Base-by-base conservation (phyloP, 768 basidiomycete genomes). In the Serendipita indica region DNA sequence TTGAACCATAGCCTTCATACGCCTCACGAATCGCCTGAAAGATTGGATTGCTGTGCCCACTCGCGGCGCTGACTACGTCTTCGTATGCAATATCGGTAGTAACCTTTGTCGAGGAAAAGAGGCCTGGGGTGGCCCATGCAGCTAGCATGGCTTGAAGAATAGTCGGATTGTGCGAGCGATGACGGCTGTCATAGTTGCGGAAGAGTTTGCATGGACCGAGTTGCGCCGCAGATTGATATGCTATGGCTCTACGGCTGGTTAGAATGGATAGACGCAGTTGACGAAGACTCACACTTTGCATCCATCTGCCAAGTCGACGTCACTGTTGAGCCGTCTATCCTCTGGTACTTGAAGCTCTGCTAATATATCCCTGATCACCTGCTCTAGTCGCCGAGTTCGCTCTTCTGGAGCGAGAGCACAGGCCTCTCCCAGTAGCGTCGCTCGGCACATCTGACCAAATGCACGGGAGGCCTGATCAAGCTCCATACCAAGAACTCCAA, bases 51-150 rank as follows among this genome's bases (percentile, higher is more conserved):
- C 30, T 54, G 49, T 22, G 32, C n/a, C 49, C 49, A 33, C 32
- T 33, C 22, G 32, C 49, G 49, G 49, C 49, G n/a, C 49, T 54
- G 22, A 54, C 32, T 33, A 27, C 25, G n/a, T 54, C 49, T 28
- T 54, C 16, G 22, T 16, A 18, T 33, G 16, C 16, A 13, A 33
- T 16, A 27, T 20, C 22, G 10, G 49, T 18, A n/a, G 22, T 28
- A 27, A 54, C n/a, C 12, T 20, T 20, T 33, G 32, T 28, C 7
- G 22, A n/a, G 10, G 49, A 27, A 18, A 54, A 54, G 4, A 54
- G 7, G 12, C 25, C 25, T 12, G 49, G 49, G 10, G 49, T 54
- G 22, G 49, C 49, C 49, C 49, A 54, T 20, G 49, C 30, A 12
- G 32, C 32, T 28, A 7, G 22, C n/a, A 54, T 54, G 32, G 49